Base-by-base conservation (phyloP, 2,329 filamentous ascomycete species). In the Fusarium sulawesiense region DNA sequence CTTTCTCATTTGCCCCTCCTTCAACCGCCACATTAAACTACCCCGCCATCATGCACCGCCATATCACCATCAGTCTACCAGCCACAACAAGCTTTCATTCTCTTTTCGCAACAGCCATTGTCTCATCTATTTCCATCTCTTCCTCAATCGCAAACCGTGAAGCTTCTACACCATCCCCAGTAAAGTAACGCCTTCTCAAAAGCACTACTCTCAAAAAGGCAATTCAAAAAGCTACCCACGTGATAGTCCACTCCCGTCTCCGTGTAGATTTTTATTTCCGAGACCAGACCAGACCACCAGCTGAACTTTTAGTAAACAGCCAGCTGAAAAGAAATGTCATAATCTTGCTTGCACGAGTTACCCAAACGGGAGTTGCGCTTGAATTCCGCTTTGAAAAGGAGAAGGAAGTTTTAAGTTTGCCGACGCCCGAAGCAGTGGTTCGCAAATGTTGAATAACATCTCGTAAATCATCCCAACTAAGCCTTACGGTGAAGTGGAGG, bases 1-100 rank as follows among this genome's bases (percentile, higher is more conserved):
- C 45, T 49, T 32, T 23, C 25, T 34, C 53, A 70, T 71, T 58
- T 69, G 68, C 68, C 68, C 68, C 68, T 69, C 68, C 57, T 64
- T 56, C 45, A 41, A 34, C 25, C 46, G 68, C 67, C 66, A 69
- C 65, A 3, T n/a, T n/a, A 6, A 45, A 51, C 42, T 70, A 69
- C 66, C 66, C 66, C 66, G 66, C 66, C 66, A 70, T 61, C 4
- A 2, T 2, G 10, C 10, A 47, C 18, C 20, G 67, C 66, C 66
- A 70, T 56, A 66, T 25, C 4, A 27, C 20, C 8, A 4, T 37
- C 11, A 25, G 16, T 25, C 11, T 2, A 12, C 18, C 21, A 34
- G 53, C 53, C 48, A 49, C 41, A 27, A 12, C 13, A 27, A 18
- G 30, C 21, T 11, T 14, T 46, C 23, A n/a, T 11, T 20, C 2